phyloP scores from a whole-genome alignment of 1,284 basidiomycete genomes.

The Irpex sp. region DNA sequence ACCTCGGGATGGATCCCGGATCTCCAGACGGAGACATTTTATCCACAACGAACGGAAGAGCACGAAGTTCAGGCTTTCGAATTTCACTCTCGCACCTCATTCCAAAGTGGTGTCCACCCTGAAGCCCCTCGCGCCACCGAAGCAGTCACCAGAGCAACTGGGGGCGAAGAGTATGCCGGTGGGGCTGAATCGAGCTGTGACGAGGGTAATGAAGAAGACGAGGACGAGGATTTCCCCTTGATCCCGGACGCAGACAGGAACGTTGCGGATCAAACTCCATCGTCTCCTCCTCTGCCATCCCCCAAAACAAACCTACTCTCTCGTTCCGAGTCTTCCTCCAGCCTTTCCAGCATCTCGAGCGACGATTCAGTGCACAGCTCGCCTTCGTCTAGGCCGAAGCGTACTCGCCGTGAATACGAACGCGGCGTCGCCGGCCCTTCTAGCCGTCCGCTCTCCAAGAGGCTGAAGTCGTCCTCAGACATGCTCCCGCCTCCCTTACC shows the following conservation, averaged over 20 bases:
- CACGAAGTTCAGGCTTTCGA: too few species aligned
- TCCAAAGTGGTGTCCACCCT: not conserved
- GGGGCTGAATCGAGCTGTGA: not conserved
- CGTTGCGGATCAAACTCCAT: not conserved
- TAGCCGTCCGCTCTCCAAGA: not conserved
- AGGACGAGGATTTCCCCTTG: not conserved
- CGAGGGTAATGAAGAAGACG: not conserved
- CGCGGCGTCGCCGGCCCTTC: not conserved
- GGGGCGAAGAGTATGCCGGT: not conserved
- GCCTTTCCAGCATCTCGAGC: not conserved
- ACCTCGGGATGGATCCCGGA: too few species aligned
- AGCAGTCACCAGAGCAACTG: not conserved
- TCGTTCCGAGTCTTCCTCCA: not conserved
- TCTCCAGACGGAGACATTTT: too few species aligned
- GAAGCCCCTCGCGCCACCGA: not conserved
- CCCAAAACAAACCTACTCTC: not conserved
- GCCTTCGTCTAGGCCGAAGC: not conserved
- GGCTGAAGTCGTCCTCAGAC: too few species aligned
- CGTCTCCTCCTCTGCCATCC: not conserved
- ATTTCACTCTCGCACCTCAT: too few species aligned
- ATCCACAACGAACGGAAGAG: too few species aligned
- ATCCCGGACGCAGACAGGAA: not conserved
- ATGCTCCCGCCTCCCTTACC: too few species aligned
- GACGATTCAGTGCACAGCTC: not conserved
- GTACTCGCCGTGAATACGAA: not conserved